Evolutionary conservation across 2,329 filamentous ascomycete species (phyloP).

Genomic region (Fusarium sp.): DNA sequence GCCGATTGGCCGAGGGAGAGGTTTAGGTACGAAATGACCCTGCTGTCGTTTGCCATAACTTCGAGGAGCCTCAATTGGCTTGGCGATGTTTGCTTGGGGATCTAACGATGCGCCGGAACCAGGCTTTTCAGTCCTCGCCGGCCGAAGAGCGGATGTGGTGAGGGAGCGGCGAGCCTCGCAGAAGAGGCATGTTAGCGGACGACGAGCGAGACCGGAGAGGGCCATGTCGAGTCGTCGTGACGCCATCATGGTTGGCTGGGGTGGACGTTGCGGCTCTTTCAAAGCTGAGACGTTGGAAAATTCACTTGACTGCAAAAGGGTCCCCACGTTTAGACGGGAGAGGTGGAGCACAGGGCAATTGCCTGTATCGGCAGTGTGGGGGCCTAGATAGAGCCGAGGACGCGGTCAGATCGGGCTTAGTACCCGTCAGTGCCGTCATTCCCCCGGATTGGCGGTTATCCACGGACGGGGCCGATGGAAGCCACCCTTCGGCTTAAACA

Average conservation of each 20-base stretch:
- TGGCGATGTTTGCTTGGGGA: conserved; percentile 57
- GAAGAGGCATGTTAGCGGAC: conserved; percentile 60
- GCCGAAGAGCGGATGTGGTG: conserved; percentile 58
- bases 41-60: conserved; percentile 70
- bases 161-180: conserved; percentile 68
- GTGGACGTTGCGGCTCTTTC: conserved; percentile 28
- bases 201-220: conserved; percentile 50
- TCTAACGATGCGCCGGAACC: conserved; percentile 56
- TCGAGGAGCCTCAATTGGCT: conserved; percentile 71
- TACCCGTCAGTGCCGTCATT: conserved; percentile 36
- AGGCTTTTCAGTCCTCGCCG: conserved; percentile 53
- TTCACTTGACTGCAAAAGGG: conserved; percentile 21
- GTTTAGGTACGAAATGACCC: conserved; percentile 70
- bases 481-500: conserved; percentile 53
- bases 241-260: conserved; percentile 48
- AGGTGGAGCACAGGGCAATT: conserved; percentile 39
- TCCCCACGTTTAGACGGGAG: conserved; percentile 30
- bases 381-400: conserved; percentile 37
- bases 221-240: conserved; percentile 53
- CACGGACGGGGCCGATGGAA: conserved; percentile 53
- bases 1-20: conserved; percentile 83
- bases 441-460: conserved; percentile 57
- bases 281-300: conserved; percentile 39
- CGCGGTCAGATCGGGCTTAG: conserved; percentile 44
- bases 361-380: conserved; percentile 38